Conservation (phyloP, 2,329 filamentous ascomycete species). For the Diaporthe ilicicola region DNA sequence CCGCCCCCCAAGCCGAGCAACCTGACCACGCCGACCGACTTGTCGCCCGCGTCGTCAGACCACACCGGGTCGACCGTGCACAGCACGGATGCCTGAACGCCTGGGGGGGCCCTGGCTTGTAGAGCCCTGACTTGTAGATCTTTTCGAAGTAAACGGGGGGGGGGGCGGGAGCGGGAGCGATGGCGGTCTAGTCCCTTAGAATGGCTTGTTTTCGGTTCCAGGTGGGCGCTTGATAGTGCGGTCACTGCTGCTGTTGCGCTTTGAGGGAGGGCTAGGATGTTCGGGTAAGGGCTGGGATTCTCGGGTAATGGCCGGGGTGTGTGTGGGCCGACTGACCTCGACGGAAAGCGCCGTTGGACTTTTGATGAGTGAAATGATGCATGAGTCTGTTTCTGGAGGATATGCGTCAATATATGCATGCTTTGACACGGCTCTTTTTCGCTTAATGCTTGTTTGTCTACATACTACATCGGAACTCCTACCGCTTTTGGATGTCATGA, state of each 20-base stretch:
- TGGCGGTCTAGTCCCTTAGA: too few relatives aligned
- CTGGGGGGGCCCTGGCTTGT: not conserved
- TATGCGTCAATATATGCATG: too few relatives aligned
- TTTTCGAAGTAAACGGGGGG: not conserved
- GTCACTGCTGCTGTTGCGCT: too few relatives aligned
- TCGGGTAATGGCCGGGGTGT: too few relatives aligned
- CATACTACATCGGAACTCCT: not conserved
- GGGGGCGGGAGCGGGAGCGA: too few relatives aligned
- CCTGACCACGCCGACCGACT: slow-evolving; percentile 30
- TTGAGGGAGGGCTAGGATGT: not conserved
- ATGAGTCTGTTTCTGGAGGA: not conserved
- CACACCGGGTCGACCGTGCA: slow-evolving; percentile 23
- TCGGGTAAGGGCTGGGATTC: too few relatives aligned
- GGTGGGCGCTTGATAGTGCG: too few relatives aligned
- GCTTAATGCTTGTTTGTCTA: not conserved
- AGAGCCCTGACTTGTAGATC: not conserved
- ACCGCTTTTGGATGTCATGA: not conserved
- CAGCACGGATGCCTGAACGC: not conserved
- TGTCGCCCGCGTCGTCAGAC: slow-evolving; percentile 27
- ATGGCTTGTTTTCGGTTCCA: too few relatives aligned
- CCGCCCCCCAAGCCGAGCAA: slow-evolving; percentile 27
- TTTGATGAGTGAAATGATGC: not conserved
- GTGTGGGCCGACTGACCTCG: not conserved
- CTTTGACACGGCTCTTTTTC: not conserved
- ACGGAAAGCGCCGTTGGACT: not conserved